Percentiles rank a stretch among this genome's conserved stretches.
Conservation (phyloP, 1,284 basidiomycete genomes). For the Leccinum pachyderme region DNA sequence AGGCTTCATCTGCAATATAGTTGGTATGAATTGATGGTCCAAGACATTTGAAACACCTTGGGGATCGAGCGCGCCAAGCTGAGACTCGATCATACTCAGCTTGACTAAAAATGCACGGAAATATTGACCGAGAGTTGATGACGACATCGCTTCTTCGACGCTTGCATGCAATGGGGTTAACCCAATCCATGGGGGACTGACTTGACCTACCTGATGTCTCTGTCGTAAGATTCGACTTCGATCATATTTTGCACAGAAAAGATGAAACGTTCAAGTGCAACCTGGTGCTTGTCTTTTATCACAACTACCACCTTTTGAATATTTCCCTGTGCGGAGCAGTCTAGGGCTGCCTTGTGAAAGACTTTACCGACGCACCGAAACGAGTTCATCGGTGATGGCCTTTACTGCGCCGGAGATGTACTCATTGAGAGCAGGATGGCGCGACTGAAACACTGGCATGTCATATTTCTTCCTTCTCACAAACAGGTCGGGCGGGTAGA, state of each 20-base stretch:
- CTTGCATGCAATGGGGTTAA: conserved; percentile 36
- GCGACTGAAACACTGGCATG: conserved; percentile 87
- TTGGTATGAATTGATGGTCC: background rate
- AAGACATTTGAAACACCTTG: conserved; percentile 35
- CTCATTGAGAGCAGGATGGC: conserved; percentile 82
- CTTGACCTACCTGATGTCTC: conserved; percentile 52
- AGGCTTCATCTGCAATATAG: conserved; percentile 57
- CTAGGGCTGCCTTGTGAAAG: background rate
- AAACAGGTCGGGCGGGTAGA: conserved; percentile 90
- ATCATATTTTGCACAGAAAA: conserved; percentile 75
- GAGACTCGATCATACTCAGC: conserved; percentile 76
- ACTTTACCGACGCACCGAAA: conserved; percentile 44
- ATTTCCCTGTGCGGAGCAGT: conserved; percentile 49
- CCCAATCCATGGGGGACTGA: background rate
- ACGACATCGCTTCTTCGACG: conserved; percentile 66
- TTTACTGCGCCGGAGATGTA: conserved; percentile 84
- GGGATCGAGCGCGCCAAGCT: conserved; percentile 60
- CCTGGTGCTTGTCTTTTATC: conserved; percentile 74
- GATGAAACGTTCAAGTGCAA: conserved; percentile 79
- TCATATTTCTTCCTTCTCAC: conserved; percentile 85
- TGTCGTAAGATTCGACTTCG: conserved; percentile 62
- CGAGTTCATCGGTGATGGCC: conserved; percentile 73
- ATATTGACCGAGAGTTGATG: conserved; percentile 66
- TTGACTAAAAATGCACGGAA: conserved; percentile 87
- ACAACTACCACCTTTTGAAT: conserved; percentile 76